Evolutionary conservation across 306 rosid genomes (phyloP), one percentile per base, ranked within the genome.

Genomic region (Rosa persica): DNA sequence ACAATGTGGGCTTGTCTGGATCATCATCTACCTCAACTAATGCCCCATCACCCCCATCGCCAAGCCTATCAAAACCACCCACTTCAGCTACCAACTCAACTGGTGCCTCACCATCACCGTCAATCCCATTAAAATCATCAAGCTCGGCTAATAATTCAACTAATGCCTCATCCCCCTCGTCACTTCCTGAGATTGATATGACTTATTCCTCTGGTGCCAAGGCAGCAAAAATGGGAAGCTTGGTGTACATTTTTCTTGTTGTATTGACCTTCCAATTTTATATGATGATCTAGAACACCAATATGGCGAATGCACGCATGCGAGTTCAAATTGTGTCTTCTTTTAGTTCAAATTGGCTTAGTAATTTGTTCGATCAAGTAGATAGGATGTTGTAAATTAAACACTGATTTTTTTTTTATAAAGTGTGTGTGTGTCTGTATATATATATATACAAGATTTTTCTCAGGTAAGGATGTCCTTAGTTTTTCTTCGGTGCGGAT

Each of bases 221-320:
- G 98, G 96, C 77, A 69, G 77, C 84, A 68, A 75, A 72, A 70
- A 67, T 69, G 87, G 87, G 78, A 80, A 88, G 84, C 86, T 74
- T 84, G 79, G 78, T 86, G 67, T 72, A 70, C 69, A 80, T 87
- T 73, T 62, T 92, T 84, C 76, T 83, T 72, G 82, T 27, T 81
- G 67, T 88, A 84, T 51, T 89, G 82, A 76, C 85, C 77, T 70
- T 80, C 83, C 82, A 75, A 73, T 83, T 88, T 78, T 83, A 42
- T 64, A 39, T 39, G 43, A 83, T 78, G 85, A 44, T 10, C 13
- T 44, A 90, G 98, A 87, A 84, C 85, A 82, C 80, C 74, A 78
- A 8, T 39, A 39, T 39, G 43, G 1, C 43, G 43, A 39, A 39
- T 39, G 43, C 43, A 5, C 43, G 43, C 43, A 39, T 39, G 43